Base-by-base conservation (phyloP, 2,329 filamentous ascomycete genomes). In the Ceratocystis colombiana region DNA sequence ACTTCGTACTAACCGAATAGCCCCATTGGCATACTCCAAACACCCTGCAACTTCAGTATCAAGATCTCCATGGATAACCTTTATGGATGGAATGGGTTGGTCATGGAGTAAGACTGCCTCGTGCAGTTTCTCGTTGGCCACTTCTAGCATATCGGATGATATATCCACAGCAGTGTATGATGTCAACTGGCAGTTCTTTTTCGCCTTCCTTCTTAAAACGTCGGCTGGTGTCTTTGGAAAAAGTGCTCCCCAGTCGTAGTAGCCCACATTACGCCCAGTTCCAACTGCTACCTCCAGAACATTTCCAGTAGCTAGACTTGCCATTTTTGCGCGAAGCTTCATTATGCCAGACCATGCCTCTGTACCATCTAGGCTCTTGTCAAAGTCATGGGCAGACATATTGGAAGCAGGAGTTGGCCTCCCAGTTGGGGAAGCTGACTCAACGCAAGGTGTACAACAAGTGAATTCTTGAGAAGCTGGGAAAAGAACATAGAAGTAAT, bases 131-230 rank as follows among this genome's bases (percentile, higher is more conserved):
- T 76, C 76, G 33, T 82, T 77, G 17, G 84, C 80, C 25, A 87
- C 77, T 66, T 80, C 79, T 2, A 87, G 75, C 81, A 87, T 86
- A 65, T 84, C 79, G 28, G 76, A 76, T 12, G 82, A 84, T 64
- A 85, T 83, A 70, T 87, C 84, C 10, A 87, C 75, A 30, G 83
- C 84, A 0, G 84, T 87, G 70, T 84, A 86, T 64, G 81, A 83
- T 2, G 77, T 74, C 10, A 87, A 73, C 12, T 30, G 25, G 12
- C 30, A 41, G 33, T 33, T 25, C 8, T 17, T 33, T 8, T 46
- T 59, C 2, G 44, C 12, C 37, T 57, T 46, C 2, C 28, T 25
- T 59, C 28, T 17, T 7, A 68, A 45, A 17, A 68, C 25, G 22
- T 68, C 66, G 1, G 59, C 46, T 15, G 66, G 66, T 5, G 63